Percentiles rank a stretch among this genome's conserved stretches.
These are phyloP conservation scores for Ogataea ganodermae DNA, from an alignment of 805 yeast species.

Conservation along the genomic window DNA sequence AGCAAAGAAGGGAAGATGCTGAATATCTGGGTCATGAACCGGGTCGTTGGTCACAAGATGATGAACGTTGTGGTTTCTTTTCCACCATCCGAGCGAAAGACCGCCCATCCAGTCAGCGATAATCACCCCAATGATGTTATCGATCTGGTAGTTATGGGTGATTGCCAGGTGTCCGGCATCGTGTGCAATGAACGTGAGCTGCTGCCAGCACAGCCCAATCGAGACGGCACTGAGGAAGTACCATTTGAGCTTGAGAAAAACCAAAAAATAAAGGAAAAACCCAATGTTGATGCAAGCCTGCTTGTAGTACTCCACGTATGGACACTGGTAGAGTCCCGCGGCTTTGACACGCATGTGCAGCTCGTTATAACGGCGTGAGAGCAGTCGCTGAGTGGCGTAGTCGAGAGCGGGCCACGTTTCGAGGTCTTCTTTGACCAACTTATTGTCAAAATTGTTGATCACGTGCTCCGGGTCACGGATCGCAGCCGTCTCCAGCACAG, in stretches of 20 bases:
- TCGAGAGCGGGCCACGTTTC: slow-evolving; percentile 64
- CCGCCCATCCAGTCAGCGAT: slow-evolving; percentile 88
- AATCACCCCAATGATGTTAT: slow-evolving; percentile 69
- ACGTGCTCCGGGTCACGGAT: slow-evolving; percentile 58
- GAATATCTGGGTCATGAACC: slow-evolving; percentile 92
- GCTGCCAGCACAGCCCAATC: slow-evolving; percentile 86
- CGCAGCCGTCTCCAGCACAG: slow-evolving; percentile 27
- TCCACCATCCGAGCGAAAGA: slow-evolving; percentile 92
- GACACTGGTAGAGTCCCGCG: slow-evolving; percentile 69
- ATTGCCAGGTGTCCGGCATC: slow-evolving; percentile 88
- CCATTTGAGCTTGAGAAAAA: slow-evolving; percentile 48
- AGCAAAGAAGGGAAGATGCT: slow-evolving; percentile 89
- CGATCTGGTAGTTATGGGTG: slow-evolving; percentile 76
- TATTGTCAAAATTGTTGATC: slow-evolving; percentile 60
- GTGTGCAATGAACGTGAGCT: slow-evolving; percentile 82
- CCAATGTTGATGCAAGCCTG: slow-evolving; percentile 63
- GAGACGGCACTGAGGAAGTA: slow-evolving; percentile 59
- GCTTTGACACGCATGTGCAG: slow-evolving; percentile 57
- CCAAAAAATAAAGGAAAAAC: slow-evolving; percentile 51
- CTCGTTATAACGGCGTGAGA: slow-evolving; percentile 59
- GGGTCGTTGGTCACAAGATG: slow-evolving; percentile 92
- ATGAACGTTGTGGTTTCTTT: slow-evolving; percentile 90
- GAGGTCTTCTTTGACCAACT: slow-evolving; percentile 56
- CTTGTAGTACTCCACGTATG: slow-evolving; percentile 69
- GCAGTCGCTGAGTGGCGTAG: slow-evolving; percentile 58